Evolutionary conservation across 2,329 filamentous ascomycete genomes (phyloP).

Genomic region (Bertia moriformis): DNA sequence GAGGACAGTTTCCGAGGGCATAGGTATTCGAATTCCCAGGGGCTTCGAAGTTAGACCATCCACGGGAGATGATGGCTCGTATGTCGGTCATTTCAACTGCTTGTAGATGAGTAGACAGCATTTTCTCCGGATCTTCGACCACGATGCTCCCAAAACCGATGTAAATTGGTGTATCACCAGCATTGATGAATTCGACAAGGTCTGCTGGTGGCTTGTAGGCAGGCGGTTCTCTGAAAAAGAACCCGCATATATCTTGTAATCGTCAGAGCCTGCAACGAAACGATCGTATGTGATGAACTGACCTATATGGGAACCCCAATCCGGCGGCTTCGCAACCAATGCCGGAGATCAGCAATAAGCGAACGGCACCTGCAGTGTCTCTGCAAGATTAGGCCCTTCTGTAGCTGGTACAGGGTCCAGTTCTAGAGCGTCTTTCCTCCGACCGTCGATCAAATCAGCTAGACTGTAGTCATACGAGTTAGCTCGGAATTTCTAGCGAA

Average conservation of each 20-base stretch:
- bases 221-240: slow-evolving; percentile 42
- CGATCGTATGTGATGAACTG: slow-evolving; percentile 4
- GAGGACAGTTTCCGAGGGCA: slow-evolving; percentile 36
- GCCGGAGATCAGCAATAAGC: slow-evolving; percentile 61
- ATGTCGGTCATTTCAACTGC: slow-evolving; percentile 28
- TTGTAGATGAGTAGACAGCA: slow-evolving; percentile 29
- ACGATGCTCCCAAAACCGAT: slow-evolving; percentile 57
- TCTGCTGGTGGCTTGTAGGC: slow-evolving; percentile 38
- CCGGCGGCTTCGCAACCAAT: slow-evolving; percentile 48
- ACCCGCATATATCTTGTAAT: slow-evolving; percentile 35
- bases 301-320: slow-evolving; percentile 42
- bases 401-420: slow-evolving; percentile 19
- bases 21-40: slow-evolving; percentile 22
- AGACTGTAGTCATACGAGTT: slow-evolving; percentile 12
- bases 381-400: slow-evolving; percentile 18
- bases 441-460: slow-evolving; percentile 29
- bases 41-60: slow-evolving; percentile 31
- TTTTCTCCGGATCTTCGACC: slow-evolving; percentile 28
- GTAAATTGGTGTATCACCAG: slow-evolving; percentile 45
- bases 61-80: slow-evolving; percentile 31
- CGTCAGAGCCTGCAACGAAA: background rate
- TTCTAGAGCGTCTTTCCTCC: slow-evolving; percentile 20
- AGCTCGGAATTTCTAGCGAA: background rate
- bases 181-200: slow-evolving; percentile 35
- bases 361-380: slow-evolving; percentile 45